Percentiles rank a stretch among this genome's conserved stretches.
phyloP scores from a whole-genome alignment of 2,329 filamentous ascomycete genomes.

The Rosellinia necatrix region DNA sequence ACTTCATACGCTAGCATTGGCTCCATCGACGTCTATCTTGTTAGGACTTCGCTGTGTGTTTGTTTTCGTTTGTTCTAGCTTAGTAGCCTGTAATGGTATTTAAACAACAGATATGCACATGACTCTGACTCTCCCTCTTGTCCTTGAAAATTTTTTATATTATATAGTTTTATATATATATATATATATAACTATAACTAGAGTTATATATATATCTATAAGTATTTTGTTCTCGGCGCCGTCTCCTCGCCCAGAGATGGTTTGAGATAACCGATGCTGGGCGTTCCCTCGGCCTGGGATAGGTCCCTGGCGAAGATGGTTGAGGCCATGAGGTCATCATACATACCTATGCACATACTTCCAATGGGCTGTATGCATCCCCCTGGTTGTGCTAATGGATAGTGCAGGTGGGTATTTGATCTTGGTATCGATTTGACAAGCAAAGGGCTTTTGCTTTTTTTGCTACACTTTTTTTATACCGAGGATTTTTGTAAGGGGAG shows the following conservation, averaged over 20 bases:
- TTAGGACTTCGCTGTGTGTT: neutral
- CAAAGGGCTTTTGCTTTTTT: too few relatives aligned
- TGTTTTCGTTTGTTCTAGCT: too few relatives aligned
- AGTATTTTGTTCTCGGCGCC: neutral
- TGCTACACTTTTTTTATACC: too few relatives aligned
- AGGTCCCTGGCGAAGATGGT: neutral
- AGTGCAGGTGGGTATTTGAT: too few relatives aligned
- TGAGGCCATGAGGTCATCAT: slow-evolving; percentile 26
- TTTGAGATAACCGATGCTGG: slow-evolving; percentile 16
- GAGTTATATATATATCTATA: neutral
- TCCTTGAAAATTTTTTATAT: neutral
- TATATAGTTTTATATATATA: neutral
- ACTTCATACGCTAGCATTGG: neutral
- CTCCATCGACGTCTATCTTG: neutral
- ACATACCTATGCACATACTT: too few relatives aligned
- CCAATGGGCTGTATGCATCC: too few relatives aligned
- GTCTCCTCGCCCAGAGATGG: neutral
- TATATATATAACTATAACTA: neutral
- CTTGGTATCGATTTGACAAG: too few relatives aligned
- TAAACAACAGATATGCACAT: slow-evolving; percentile 15
- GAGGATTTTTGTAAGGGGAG: too few relatives aligned
- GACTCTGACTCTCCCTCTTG: slow-evolving; percentile 3
- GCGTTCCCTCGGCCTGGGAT: neutral
- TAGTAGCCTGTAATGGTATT: neutral
- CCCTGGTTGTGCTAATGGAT: too few relatives aligned